These are phyloP conservation scores for Nothopassalora personata DNA, from an alignment of 2,329 filamentous ascomycete genomes.

Conservation along the genomic window DNA sequence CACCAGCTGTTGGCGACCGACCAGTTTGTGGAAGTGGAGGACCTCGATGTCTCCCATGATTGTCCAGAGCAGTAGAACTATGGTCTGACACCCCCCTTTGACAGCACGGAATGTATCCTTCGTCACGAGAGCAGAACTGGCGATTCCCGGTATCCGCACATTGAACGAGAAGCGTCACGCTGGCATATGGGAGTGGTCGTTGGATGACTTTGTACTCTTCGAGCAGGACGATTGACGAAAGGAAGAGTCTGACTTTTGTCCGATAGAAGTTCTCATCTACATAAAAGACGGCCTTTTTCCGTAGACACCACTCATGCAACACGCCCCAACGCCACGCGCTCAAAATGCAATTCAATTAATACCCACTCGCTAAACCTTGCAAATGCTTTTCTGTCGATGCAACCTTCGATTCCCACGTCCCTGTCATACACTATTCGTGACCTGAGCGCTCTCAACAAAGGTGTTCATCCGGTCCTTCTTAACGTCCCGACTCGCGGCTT, in stretches of 20 bases:
- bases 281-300: not conserved
- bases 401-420: not conserved
- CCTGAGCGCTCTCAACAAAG: conserved; percentile 14
- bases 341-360: not conserved
- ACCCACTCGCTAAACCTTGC: not conserved
- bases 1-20: not conserved
- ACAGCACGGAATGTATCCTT: not conserved
- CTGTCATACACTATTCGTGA: conserved; percentile 9
- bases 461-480: conserved; percentile 22
- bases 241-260: not conserved
- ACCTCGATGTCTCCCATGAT: not conserved
- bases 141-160: not conserved
- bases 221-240: not conserved
- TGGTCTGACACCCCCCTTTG: not conserved
- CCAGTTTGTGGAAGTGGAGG: not conserved
- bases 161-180: not conserved
- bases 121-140: not conserved
- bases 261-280: not conserved
- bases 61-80: not conserved
- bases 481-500: conserved; percentile 30
- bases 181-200: not conserved
- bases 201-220: not conserved
- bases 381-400: not conserved
- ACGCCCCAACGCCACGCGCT: not conserved
- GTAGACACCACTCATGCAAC: not conserved